These are phyloP conservation scores for Begonia masoniana DNA, from an alignment of 306 rosid genomes.

Conservation along the genomic window DNA sequence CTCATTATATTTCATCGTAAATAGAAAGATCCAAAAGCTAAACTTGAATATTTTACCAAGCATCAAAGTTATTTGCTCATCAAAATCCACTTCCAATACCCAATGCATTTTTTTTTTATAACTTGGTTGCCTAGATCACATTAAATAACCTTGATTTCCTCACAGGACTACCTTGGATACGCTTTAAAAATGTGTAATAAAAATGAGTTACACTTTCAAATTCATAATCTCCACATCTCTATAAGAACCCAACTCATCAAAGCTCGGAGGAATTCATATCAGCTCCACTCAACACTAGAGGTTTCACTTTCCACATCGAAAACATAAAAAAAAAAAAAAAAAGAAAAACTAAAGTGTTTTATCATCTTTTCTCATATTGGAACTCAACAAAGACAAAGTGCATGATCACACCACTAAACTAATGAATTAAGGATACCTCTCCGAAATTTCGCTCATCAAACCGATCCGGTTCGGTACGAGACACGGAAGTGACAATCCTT, in stretches of 20 bases:
- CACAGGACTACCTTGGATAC: too few relatives aligned
- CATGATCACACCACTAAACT: neutral
- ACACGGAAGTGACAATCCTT: constrained; percentile 20
- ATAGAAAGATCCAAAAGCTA: too few relatives aligned
- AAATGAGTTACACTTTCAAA: neutral
- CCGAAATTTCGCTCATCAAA: constrained; percentile 17
- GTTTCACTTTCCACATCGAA: neutral
- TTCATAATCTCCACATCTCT: neutral
- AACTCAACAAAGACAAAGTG: constrained; percentile 1
- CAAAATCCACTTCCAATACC: too few relatives aligned
- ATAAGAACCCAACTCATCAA: neutral
- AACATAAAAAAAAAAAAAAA: neutral
- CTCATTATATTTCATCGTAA: too few relatives aligned
- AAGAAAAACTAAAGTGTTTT: neutral
- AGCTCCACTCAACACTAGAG: neutral
- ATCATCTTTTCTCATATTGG: neutral
- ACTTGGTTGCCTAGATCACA: too few relatives aligned
- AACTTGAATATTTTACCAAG: too few relatives aligned
- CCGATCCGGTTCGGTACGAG: constrained; percentile 23
- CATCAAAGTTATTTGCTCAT: too few relatives aligned
- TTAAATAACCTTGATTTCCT: too few relatives aligned
- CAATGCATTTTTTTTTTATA: too few relatives aligned
- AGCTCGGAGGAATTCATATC: neutral
- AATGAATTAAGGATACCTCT: constrained; percentile 14
- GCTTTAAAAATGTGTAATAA: too few relatives aligned